Evolutionary conservation across 352 stramenopile species (phyloP).

Genomic region (Sclerospora graminicola): DNA sequence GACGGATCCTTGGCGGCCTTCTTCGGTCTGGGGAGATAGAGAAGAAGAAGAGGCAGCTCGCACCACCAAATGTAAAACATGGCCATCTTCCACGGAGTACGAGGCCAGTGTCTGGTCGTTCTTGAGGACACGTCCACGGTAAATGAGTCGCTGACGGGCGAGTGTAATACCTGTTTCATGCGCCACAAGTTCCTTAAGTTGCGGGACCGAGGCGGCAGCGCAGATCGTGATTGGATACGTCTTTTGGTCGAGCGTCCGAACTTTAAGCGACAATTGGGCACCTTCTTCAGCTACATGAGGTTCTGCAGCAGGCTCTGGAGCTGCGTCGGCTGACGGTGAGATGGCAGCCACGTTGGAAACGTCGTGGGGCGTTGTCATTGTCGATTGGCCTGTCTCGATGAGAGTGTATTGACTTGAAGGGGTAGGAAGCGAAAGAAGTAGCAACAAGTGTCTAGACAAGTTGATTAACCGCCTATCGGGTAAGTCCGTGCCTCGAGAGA

Average conservation of each 20-base stretch:
- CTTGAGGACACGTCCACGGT: conserved; percentile 80
- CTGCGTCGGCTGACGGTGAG: neutral
- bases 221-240: conserved; percentile 63
- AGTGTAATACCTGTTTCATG: conserved; percentile 60
- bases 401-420: too few species aligned
- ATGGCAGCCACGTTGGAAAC: too few species aligned
- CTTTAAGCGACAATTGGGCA: conserved; percentile 51
- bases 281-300: conserved; percentile 5
- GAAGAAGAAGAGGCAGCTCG: conserved; percentile 36
- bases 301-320: conserved; percentile 14
- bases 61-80: conserved; percentile 73
- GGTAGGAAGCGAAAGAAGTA: too few species aligned
- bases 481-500: too few species aligned
- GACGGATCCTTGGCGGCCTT: conserved; percentile 12
- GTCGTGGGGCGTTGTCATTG: too few species aligned
- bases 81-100: conserved; percentile 73
- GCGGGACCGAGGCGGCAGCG: conserved; percentile 52
- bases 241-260: conserved; percentile 76
- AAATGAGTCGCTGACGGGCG: conserved; percentile 75
- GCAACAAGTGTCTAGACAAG: too few species aligned
- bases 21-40: neutral
- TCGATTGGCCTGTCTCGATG: too few species aligned
- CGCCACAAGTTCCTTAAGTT: conserved; percentile 66
- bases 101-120: conserved; percentile 65
- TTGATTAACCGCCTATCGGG: too few species aligned